A percentile compares a stretch with the other conserved stretches of the same genome.
Conservation (phyloP, 2,329 filamentous ascomycete species). For the Fusarium sp. region DNA sequence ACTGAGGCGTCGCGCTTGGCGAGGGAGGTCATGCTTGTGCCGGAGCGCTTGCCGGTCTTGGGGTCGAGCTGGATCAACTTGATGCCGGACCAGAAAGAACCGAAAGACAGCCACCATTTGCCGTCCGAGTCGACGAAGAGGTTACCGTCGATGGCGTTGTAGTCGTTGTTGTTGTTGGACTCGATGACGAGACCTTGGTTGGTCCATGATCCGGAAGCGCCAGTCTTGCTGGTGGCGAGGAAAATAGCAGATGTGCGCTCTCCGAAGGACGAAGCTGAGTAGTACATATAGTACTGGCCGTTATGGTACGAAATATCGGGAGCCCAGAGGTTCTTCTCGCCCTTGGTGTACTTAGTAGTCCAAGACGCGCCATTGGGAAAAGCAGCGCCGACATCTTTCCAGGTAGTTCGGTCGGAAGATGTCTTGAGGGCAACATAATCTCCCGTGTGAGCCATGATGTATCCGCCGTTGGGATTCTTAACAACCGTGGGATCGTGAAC, state of each 20-base stretch:
- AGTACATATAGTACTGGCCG: conserved; percentile 48
- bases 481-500: conserved; percentile 47
- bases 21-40: conserved; percentile 40
- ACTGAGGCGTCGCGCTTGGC: conserved; percentile 29
- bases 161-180: conserved; percentile 34
- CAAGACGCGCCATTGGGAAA: conserved; percentile 48
- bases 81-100: conserved; percentile 49
- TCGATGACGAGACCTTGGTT: conserved; percentile 46
- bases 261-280: conserved; percentile 48
- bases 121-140: conserved; percentile 44
- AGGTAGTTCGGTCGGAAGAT: conserved; percentile 47
- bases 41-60: conserved; percentile 41
- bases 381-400: conserved; percentile 45
- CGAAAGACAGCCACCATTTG: conserved; percentile 48
- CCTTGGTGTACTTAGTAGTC: conserved; percentile 46
- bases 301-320: conserved; percentile 62
- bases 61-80: conserved; percentile 45
- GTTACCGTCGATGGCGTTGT: conserved; percentile 48
- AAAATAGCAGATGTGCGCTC: conserved; percentile 46
- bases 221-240: conserved; percentile 46
- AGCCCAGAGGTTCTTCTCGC: conserved; percentile 56
- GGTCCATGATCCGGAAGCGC: conserved; percentile 46
- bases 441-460: conserved; percentile 45
- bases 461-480: conserved; percentile 45
- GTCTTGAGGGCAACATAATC: conserved; percentile 47